Evolutionary conservation across 1,284 basidiomycete genomes (phyloP).

Genomic region (Volvariella volvacea): DNA sequence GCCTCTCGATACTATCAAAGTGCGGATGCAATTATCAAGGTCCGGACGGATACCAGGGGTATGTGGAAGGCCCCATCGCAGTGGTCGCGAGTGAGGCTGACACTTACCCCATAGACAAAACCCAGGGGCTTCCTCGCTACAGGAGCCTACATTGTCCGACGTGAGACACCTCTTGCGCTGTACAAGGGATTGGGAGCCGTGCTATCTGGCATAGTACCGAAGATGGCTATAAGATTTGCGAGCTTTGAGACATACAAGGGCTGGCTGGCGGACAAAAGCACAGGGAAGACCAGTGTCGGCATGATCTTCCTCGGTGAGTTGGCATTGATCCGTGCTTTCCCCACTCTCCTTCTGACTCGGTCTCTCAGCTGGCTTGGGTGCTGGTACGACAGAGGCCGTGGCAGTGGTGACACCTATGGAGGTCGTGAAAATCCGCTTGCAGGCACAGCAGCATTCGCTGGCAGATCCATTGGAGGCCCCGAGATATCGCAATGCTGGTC

Average conservation of each 20-base stretch:
- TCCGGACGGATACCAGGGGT: conserved; percentile 77
- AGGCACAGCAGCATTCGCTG: conserved; percentile 97
- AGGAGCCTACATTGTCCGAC: conserved; percentile 80
- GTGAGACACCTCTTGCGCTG: conserved; percentile 92
- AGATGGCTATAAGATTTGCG: conserved; percentile 99
- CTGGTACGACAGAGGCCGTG: conserved; percentile 92
- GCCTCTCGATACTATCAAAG: conserved; percentile 96
- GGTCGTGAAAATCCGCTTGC: conserved; percentile 97
- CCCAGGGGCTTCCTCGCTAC: conserved; percentile 93
- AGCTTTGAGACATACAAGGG: conserved; percentile 95
- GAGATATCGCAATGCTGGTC: conserved; percentile 93
- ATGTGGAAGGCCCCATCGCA: conserved; percentile 24
- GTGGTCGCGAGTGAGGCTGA: background rate
- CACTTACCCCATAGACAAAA: conserved; percentile 62
- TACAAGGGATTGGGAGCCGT: conserved; percentile 99
- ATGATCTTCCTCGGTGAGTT: conserved; percentile 73
- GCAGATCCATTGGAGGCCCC: conserved; percentile 94
- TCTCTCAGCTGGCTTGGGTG: conserved; percentile 80
- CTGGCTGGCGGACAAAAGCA: conserved; percentile 69
- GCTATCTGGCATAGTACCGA: conserved; percentile 94
- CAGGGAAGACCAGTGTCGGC: conserved; percentile 71
- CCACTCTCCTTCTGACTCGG: background rate
- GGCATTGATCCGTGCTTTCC: background rate
- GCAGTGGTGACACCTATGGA: conserved; percentile 98
- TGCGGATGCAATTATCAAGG: conserved; percentile 93